A percentile compares a stretch with the other conserved stretches of the same genome.
These are phyloP conservation scores for Penicillium paxilli DNA, from an alignment of 495 filamentous ascomycete species.

Conservation along the genomic window DNA sequence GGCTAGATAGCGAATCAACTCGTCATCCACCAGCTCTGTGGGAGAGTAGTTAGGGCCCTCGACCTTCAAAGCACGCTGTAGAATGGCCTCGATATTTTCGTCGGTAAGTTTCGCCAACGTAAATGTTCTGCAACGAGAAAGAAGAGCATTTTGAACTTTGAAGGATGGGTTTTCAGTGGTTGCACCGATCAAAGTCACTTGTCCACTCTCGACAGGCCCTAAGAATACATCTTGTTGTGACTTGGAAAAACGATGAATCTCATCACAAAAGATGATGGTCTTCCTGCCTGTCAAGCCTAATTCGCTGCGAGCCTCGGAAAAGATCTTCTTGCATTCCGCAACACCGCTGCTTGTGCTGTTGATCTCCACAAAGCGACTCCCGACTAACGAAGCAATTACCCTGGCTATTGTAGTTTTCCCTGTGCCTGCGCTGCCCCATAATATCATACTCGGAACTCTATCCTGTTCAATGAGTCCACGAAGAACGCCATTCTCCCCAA, in stretches of 20 bases:
- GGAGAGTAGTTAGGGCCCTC: conserved; percentile 58
- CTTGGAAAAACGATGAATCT: conserved; percentile 94
- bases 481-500: conserved; percentile 79
- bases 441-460: conserved; percentile 87
- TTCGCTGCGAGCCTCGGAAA: conserved; percentile 81
- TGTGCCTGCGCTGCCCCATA: conserved; percentile 90
- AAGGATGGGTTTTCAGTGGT: conserved; percentile 98
- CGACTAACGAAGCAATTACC: conserved; percentile 81
- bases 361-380: conserved; percentile 89
- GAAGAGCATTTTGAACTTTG: conserved; percentile 84
- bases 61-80: conserved; percentile 67
- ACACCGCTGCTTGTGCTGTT: conserved; percentile 90
- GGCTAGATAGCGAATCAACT: conserved; percentile 77
- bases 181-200: conserved; percentile 88
- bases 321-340: conserved; percentile 94
- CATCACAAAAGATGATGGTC: conserved; percentile 97
- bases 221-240: conserved; percentile 94
- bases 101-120: conserved; percentile 73
- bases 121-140: conserved; percentile 89
- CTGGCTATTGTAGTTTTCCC: conserved; percentile 97
- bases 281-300: conserved; percentile 78
- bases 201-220: conserved; percentile 87
- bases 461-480: conserved; percentile 88
- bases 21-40: conserved; percentile 68
- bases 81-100: conserved; percentile 68